Evolutionary conservation across 306 rosid genomes (phyloP), one percentile per base, ranked within the genome.

Genomic region (Adenanthera pavonina): DNA sequence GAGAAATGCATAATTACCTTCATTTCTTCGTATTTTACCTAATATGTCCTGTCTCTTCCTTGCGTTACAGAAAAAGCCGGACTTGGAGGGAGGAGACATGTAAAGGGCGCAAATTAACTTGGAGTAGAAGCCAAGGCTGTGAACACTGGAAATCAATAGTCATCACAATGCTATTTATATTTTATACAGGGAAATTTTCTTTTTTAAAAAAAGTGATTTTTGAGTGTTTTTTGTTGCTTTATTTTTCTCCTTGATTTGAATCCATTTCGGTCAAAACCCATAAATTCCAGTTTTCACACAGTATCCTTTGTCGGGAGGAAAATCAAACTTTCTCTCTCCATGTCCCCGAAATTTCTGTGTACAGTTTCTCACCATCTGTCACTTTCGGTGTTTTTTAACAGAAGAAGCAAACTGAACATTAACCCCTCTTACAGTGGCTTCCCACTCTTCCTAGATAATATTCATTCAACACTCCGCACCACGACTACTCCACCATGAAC

Each of bases 251-350:
- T 79, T 41, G 36, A 20, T 49, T 65, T 76, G 86, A 84, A 85
- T 54, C 53, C 61, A 83, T 69, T 89, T 17, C 60, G 74, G 88
- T 87, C 84, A 91, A 84, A 88, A 74, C 77, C 83, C 35, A 78
- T 74, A 81, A 82, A 59, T 59, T 59, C 65, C 78, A 84, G 89
- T 76, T 84, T 92, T 91, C 80, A 83, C 85, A 87, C 95, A 90
- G 92, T 88, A 83, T 77, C 30, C 34, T 78, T 60, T 95, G 97
- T 93, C 96, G 93, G 99, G 92, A 83, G 90, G 90, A 86, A 88
- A 90, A 87, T 85, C 76, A 72, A 66, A 9, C 34, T 77, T 35
- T 82, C 53, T 78, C 48, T 74, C 75, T 68, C 72, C 72, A 54
- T 43, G 81, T 40, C 76, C 34, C 78, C 16, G 61, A 80, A 75